phyloP scores from a whole-genome alignment of 1,284 basidiomycete genomes.

The Malassezia dermatis region DNA sequence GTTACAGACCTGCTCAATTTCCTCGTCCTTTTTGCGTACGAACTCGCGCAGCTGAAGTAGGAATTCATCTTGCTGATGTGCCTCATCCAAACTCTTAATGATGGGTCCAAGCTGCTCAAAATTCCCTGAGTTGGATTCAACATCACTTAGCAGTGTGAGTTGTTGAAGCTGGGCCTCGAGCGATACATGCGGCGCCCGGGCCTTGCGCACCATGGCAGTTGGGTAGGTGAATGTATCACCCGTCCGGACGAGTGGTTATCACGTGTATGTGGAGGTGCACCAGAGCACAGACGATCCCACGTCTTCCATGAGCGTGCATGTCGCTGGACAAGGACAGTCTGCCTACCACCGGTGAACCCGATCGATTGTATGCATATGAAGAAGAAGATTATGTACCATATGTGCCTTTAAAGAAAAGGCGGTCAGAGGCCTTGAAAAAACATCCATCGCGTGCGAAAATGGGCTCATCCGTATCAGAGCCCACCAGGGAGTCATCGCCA shows the following conservation, averaged over 20 bases:
- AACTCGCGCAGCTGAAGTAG: conserved; percentile 73
- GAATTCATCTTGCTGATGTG: conserved; percentile 80
- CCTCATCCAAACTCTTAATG: conserved; percentile 62
- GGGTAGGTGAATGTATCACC: background rate
- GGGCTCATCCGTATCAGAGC: conserved; percentile 39
- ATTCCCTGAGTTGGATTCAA: conserved; percentile 41
- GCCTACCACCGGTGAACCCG: conserved; percentile 16
- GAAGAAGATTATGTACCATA: conserved; percentile 58
- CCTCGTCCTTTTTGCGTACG: conserved; percentile 81
- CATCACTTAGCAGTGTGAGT: conserved; percentile 43
- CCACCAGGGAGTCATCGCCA: conserved; percentile 51
- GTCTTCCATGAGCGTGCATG: background rate
- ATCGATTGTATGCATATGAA: conserved; percentile 31
- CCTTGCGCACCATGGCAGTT: conserved; percentile 21
- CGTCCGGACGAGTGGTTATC: background rate
- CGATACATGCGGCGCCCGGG: conserved; percentile 33
- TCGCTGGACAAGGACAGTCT: conserved; percentile 1
- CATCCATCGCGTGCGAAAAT: conserved; percentile 47
- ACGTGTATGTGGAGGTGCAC: conserved; percentile 5
- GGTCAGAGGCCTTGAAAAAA: conserved; percentile 61
- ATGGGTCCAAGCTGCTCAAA: conserved; percentile 47
- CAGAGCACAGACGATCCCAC: background rate
- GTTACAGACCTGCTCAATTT: conserved; percentile 90
- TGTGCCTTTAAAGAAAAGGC: conserved; percentile 73
- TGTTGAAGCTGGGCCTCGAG: conserved; percentile 45